Evolutionary conservation across 2,329 filamentous ascomycete species (phyloP), one percentile per base, ranked within the genome.

Genomic region (Fusarium compactum): DNA sequence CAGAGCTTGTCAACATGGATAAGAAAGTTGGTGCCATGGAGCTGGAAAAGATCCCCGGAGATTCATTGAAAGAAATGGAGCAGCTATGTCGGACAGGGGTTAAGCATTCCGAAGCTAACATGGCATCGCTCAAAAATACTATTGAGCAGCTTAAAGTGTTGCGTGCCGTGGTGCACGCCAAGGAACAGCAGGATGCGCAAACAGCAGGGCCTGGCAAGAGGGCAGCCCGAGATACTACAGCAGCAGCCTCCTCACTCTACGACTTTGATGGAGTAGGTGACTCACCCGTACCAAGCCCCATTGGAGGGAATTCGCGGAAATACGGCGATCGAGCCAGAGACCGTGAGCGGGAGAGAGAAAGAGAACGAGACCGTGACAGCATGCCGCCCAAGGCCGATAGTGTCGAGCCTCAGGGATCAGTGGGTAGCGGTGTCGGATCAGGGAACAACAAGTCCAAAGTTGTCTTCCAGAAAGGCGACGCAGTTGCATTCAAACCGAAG

Each of bases 401-500:
- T 74, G 86, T 84, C 32, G 86, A 88, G 76, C 86, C 86, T 2
- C 85, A 85, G 40, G 82, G 81, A 7, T 80, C 82, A 3, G 72
- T 74, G 12, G 78, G 78, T 27, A 78, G 82, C 80, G 58, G 76
- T 72, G 56, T 70, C 18, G 72, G 69, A 22, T 63, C 69, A 11
- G 74, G 61, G 25, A 74, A 67, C 65, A 77, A 72, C 67, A 81
- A 77, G 64, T 83, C 85, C 61, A 89, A 88, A 76, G 82, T 90
- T 29, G 81, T 84, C 16, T 91, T 90, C 70, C 81, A 83, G 62
- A 87, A 87, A 69, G 86, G 86, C n/a, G 89, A 90, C 67, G 86
- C 90, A 62, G 89, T 91, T 8, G 89, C 89, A 1, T 91, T 91
- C 80, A 89, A 88, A 72, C 86, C 89, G 2, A 90, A 90, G 74